phyloP scores from a whole-genome alignment of 768 basidiomycete species.

The Roridomyces roridus region DNA sequence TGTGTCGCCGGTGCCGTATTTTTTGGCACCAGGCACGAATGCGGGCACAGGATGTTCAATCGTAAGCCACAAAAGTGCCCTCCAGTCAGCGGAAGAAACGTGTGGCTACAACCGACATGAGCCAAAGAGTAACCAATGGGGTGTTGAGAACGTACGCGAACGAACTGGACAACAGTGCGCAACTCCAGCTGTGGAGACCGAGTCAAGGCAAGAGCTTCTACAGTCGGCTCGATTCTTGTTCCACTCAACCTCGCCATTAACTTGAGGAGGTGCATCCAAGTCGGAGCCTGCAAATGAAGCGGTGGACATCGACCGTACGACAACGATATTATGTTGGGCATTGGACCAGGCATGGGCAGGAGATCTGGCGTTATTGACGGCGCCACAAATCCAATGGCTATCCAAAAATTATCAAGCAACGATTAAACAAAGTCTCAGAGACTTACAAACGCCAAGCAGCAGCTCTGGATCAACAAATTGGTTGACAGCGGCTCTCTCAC shows the following conservation, averaged over 20 bases:
- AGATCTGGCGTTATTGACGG: constrained; percentile 58
- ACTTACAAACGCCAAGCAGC: constrained; percentile 69
- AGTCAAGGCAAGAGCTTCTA: constrained; percentile 66
- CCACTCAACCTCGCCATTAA: constrained; percentile 76
- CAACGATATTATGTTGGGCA: constrained; percentile 79
- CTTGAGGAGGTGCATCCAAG: constrained; percentile 76
- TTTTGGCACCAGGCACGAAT: constrained; percentile 47
- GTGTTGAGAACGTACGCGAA: constrained; percentile 58
- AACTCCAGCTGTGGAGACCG: constrained; percentile 63
- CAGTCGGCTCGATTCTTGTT: constrained; percentile 72
- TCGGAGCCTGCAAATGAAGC: constrained; percentile 75
- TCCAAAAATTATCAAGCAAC: constrained; percentile 7
- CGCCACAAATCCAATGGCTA: constrained; percentile 72
- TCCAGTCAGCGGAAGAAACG: constrained; percentile 66
- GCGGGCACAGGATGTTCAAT: constrained; percentile 71
- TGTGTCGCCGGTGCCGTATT: constrained; percentile 63
- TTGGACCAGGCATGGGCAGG: constrained; percentile 53
- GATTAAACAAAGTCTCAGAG: not conserved
- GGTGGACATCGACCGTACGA: constrained; percentile 72
- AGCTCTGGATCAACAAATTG: constrained; percentile 67
- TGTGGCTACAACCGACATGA: constrained; percentile 53
- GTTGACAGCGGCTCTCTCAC: constrained; percentile 32
- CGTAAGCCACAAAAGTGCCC: constrained; percentile 78
- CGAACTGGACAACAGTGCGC: constrained; percentile 80
- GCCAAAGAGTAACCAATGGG: not conserved